Conservation (phyloP, 192 early-diverging fungal genomes). For the Helicostylum pulchrum region DNA sequence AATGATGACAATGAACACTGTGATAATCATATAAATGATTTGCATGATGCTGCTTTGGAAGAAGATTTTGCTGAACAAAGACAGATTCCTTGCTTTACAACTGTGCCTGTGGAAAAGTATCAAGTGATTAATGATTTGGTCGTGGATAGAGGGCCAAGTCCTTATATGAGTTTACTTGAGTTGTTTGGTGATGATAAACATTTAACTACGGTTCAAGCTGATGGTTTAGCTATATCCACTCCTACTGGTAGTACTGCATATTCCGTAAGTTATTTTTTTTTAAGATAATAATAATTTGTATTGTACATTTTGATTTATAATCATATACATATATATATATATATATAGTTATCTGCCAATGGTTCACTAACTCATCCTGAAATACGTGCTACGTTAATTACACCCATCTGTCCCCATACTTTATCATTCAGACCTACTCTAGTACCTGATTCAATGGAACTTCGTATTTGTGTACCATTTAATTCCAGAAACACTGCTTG, state of each 20-base stretch:
- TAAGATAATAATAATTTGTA: neutral
- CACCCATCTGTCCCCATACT: constrained; percentile 90
- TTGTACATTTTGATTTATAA: constrained; percentile 16
- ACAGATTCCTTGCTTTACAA: constrained; percentile 44
- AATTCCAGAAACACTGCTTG: constrained; percentile 83
- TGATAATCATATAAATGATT: constrained; percentile 13
- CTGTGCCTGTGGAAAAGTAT: constrained; percentile 68
- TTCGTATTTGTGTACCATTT: constrained; percentile 78
- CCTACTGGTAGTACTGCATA: constrained; percentile 91
- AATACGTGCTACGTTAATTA: constrained; percentile 82
- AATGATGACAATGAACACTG: constrained; percentile 28
- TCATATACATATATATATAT: neutral
- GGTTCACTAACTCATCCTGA: constrained; percentile 95
- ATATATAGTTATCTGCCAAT: constrained; percentile 71
- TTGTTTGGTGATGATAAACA: constrained; percentile 82
- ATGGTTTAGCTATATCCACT: constrained; percentile 89
- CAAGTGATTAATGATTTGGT: constrained; percentile 93
- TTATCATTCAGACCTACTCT: constrained; percentile 94
- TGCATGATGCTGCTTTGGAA: constrained; percentile 18
- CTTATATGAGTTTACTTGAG: constrained; percentile 85
- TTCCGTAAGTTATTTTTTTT: constrained; percentile 44
- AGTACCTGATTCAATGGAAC: constrained; percentile 82
- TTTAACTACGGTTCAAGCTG: constrained; percentile 93
- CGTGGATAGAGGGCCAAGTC: constrained; percentile 87
- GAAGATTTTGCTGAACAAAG: constrained; percentile 25